Percentiles rank a stretch among this genome's conserved stretches.
Conservation (phyloP, 768 basidiomycete genomes). For the Trametes gibbosa region DNA sequence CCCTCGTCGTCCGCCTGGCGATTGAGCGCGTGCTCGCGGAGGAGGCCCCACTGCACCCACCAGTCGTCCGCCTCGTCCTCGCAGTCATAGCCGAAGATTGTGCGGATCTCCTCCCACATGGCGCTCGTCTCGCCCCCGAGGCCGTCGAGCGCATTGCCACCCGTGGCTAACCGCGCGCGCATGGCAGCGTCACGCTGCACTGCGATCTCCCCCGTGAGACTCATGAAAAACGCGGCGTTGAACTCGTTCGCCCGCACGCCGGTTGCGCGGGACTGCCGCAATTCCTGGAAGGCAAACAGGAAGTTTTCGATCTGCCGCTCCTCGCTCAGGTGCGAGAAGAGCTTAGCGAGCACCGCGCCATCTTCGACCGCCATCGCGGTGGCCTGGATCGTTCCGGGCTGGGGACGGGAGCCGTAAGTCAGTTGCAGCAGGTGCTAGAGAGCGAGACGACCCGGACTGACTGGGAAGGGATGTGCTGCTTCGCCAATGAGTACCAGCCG, state of each 20-base stretch:
- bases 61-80: slow-evolving; percentile 38
- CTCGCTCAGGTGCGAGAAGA: slow-evolving; percentile 34
- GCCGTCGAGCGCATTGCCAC: slow-evolving; percentile 22
- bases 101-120: slow-evolving; percentile 31
- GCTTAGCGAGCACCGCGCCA: slow-evolving; percentile 37
- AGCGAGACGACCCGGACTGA: slow-evolving; percentile 8
- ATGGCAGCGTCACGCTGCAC: slow-evolving; percentile 29
- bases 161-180: slow-evolving; percentile 18
- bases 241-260: slow-evolving; percentile 18
- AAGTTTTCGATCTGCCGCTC: slow-evolving; percentile 32
- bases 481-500: slow-evolving; percentile 33
- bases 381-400: slow-evolving; percentile 34
- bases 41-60: slow-evolving; percentile 36
- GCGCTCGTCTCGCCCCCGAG: slow-evolving; percentile 24
- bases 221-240: slow-evolving; percentile 21
- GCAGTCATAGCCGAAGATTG: slow-evolving; percentile 34
- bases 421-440: background rate
- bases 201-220: slow-evolving; percentile 21
- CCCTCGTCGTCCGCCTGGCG: background rate
- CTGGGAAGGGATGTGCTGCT: slow-evolving; percentile 37
- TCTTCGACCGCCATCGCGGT: slow-evolving; percentile 39
- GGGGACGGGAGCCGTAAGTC: background rate
- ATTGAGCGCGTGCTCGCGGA: slow-evolving; percentile 24
- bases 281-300: slow-evolving; percentile 33
- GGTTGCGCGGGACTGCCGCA: slow-evolving; percentile 29